Evolutionary conservation across 208 protist species (phyloP), one percentile per base, ranked within the genome.

Genomic region (Blechomonas ayalai): DNA sequence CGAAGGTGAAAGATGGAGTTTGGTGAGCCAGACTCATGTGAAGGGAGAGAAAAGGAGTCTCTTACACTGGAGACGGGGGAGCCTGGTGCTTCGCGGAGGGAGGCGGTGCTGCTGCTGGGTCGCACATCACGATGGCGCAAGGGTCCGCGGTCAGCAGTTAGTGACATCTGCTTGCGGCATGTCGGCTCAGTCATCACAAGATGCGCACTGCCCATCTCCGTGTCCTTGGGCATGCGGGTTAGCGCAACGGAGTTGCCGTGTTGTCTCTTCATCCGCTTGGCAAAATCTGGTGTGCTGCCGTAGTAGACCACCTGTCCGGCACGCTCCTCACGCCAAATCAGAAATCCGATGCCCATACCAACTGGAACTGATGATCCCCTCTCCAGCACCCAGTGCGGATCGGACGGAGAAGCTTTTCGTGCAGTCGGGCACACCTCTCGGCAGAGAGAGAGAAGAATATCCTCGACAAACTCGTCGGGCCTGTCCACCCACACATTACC

Each of bases 381-480:
- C 31, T 34, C 31, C 18, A 65, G 46, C 13, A 80, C 22, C 75
- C 76, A 85, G 52, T 74, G 76, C 26, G 45, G 26, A 34, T 80
- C 76, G 26, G 57, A 43, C 16, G 62, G 64, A 2, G 37, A 28
- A 5, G 75, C 71, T 6, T 44, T 42, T 6, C 75, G 75, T 7
- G 67, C 59, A 6, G 23, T 46, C 37, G 56, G 52, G 34, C 71
- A 80, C 2, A 59, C 71, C 18, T 62, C 50, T 20, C 75, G 69
- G 52, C 69, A 83, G 9, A 83, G 53, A 5, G 68, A 59, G 4
- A 83, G 57, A 7, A 79, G 42, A 5, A 83, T 51, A 26, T 83
- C 74, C 32, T 83, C 74, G 4, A 66, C 66, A 38, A 64, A 74
- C 54, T 76, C 70, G 32, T 57, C 41, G 2, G 50, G 20, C 3